These are phyloP conservation scores for Fusarium mundagurra DNA, from an alignment of 2,329 filamentous ascomycete genomes.

Conservation along the genomic window DNA sequence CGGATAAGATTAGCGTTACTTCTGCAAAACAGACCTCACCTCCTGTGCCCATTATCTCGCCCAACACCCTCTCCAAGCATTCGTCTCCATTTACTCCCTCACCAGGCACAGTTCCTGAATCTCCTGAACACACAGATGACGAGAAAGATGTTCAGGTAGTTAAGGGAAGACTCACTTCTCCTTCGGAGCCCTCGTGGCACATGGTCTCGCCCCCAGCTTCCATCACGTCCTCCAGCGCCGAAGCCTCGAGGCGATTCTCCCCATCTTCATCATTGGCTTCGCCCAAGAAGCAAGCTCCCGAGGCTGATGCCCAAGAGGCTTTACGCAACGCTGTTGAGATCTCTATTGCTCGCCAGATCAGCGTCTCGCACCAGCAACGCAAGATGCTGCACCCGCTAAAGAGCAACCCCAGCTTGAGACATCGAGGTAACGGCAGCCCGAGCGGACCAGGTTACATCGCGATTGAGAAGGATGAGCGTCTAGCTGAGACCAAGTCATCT, in stretches of 20 bases:
- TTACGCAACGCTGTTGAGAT: slow-evolving; percentile 68
- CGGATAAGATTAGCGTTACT: slow-evolving; percentile 12
- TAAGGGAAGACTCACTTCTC: slow-evolving; percentile 48
- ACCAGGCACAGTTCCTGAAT: slow-evolving; percentile 52
- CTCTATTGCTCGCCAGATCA: slow-evolving; percentile 75
- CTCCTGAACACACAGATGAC: slow-evolving; percentile 47
- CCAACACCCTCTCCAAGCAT: slow-evolving; percentile 14
- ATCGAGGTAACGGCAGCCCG: slow-evolving; percentile 29
- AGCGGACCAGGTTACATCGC: slow-evolving; percentile 28
- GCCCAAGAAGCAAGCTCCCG: slow-evolving; percentile 40
- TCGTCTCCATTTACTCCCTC: slow-evolving; percentile 35
- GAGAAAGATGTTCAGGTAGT: slow-evolving; percentile 42
- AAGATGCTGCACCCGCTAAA: slow-evolving; percentile 67
- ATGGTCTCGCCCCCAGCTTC: slow-evolving; percentile 56
- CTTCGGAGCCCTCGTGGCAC: slow-evolving; percentile 58
- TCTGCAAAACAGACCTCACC: slow-evolving; percentile 22
- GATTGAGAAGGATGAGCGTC: slow-evolving; percentile 43
- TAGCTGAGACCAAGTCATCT: slow-evolving; percentile 51
- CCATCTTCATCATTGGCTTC: slow-evolving; percentile 28
- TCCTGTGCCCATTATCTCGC: slow-evolving; percentile 8
- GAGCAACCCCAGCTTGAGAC: slow-evolving; percentile 44
- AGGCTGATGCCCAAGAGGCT: slow-evolving; percentile 41
- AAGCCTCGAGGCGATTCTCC: slow-evolving; percentile 17
- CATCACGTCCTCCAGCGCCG: slow-evolving; percentile 39
- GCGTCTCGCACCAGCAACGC: slow-evolving; percentile 69